Evolutionary conservation across 805 yeast species (phyloP).

Genomic region (Yamadazyma phyllophila): DNA sequence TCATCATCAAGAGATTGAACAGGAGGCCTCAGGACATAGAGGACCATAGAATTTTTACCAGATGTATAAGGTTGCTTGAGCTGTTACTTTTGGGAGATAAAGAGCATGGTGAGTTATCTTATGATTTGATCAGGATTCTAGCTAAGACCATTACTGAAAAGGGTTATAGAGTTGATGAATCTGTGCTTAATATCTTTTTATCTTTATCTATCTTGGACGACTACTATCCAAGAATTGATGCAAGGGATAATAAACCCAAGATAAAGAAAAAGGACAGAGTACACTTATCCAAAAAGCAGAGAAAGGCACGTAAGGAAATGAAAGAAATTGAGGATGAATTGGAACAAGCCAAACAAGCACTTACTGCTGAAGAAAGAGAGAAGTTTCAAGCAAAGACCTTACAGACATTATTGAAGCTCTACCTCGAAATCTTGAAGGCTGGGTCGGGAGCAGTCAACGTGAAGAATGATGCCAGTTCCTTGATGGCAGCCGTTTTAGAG

Average conservation of each 20-base stretch:
- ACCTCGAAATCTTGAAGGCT: conserved; percentile 69
- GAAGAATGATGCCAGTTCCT: conserved; percentile 46
- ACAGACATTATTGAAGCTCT: conserved; percentile 66
- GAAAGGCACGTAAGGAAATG: conserved; percentile 82
- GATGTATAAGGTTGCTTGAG: conserved; percentile 65
- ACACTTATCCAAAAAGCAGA: conserved; percentile 85
- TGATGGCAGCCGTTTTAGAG: conserved; percentile 86
- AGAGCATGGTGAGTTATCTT: conserved; percentile 74
- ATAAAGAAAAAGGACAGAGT: conserved; percentile 83
- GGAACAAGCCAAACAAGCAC: conserved; percentile 80
- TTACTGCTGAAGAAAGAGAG: conserved; percentile 85
- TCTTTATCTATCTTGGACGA: conserved; percentile 66
- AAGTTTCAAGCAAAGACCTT: conserved; percentile 80
- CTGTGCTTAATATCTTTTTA: conserved; percentile 69
- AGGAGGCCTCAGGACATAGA: conserved; percentile 52
- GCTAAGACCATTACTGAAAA: conserved; percentile 71
- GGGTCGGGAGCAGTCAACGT: conserved; percentile 29
- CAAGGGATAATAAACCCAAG: conserved; percentile 44
- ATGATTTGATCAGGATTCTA: conserved; percentile 67
- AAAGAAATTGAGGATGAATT: conserved; percentile 87
- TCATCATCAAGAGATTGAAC: conserved; percentile 65
- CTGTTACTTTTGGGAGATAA: conserved; percentile 71
- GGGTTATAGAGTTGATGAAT: conserved; percentile 78
- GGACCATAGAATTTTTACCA: conserved; percentile 50
- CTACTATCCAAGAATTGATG: conserved; percentile 64